Conservation (phyloP, 345 rosid genomes). For the Capsella bursapastoris region DNA sequence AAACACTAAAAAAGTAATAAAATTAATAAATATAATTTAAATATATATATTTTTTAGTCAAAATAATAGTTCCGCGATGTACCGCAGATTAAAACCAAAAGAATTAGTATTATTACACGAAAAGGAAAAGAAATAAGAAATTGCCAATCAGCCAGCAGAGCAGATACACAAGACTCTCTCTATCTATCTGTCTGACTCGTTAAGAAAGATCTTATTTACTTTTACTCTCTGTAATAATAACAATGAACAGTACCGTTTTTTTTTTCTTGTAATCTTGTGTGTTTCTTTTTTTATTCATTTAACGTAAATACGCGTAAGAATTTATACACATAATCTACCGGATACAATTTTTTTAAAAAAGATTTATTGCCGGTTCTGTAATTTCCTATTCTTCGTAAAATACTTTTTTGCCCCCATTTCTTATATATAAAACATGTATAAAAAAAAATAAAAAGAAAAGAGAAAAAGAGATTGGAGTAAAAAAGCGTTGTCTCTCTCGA, state of each 20-base stretch:
- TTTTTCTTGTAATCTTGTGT: neutral
- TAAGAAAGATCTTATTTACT: conserved; percentile 25
- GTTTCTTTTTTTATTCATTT: neutral
- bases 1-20: too few species aligned
- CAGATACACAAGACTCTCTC: neutral
- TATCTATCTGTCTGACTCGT: neutral
- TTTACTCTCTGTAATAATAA: neutral
- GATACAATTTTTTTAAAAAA: conserved; percentile 1
- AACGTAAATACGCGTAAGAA: conserved; percentile 16
- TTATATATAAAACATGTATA: neutral
- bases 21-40: too few species aligned
- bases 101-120: too few species aligned
- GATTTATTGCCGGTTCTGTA: conserved; percentile 30
- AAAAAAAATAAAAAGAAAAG: neutral
- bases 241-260: conserved; percentile 4
- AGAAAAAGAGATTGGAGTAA: neutral
- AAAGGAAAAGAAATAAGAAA: neutral
- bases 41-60: too few species aligned
- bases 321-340: neutral
- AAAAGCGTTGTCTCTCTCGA: neutral
- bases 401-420: neutral
- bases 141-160: neutral
- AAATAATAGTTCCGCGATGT: too few species aligned
- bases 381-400: neutral
- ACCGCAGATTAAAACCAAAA: too few species aligned